phyloP scores from a whole-genome alignment of 176 grass and related monocot genomes.

The Bonia amplexicaulis region DNA sequence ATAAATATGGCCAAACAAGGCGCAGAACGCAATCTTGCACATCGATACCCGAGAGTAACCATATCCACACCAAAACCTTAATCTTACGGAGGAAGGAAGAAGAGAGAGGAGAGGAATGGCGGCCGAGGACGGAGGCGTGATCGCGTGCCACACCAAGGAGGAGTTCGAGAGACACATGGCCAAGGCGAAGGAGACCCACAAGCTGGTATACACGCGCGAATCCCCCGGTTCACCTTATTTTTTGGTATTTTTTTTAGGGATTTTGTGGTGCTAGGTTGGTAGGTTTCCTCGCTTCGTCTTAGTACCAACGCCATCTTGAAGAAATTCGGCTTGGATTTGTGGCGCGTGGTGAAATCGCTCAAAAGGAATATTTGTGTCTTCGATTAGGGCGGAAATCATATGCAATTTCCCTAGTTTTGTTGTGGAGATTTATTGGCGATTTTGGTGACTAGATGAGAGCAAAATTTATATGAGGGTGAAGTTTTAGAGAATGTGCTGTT shows the following conservation, averaged over 20 bases:
- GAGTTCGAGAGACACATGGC: constrained; percentile 43
- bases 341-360: background rate
- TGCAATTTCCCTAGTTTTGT: background rate
- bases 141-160: constrained; percentile 59
- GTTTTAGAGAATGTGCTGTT: background rate
- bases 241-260: background rate
- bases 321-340: background rate
- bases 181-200: constrained; percentile 34
- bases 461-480: background rate
- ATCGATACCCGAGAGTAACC: background rate
- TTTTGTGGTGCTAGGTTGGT: background rate
- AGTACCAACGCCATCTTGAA: background rate
- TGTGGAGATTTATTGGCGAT: background rate
- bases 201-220: constrained; percentile 40
- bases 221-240: background rate
- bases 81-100: background rate
- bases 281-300: background rate
- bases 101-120: constrained; percentile 36
- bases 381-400: background rate
- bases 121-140: constrained; percentile 51
- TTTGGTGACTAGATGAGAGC: background rate
- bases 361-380: too few relatives aligned
- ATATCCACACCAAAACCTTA: background rate
- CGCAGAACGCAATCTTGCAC: background rate
- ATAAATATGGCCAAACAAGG: background rate